Base-by-base conservation (phyloP, 345 rosid genomes). In the Camelina hispida region DNA sequence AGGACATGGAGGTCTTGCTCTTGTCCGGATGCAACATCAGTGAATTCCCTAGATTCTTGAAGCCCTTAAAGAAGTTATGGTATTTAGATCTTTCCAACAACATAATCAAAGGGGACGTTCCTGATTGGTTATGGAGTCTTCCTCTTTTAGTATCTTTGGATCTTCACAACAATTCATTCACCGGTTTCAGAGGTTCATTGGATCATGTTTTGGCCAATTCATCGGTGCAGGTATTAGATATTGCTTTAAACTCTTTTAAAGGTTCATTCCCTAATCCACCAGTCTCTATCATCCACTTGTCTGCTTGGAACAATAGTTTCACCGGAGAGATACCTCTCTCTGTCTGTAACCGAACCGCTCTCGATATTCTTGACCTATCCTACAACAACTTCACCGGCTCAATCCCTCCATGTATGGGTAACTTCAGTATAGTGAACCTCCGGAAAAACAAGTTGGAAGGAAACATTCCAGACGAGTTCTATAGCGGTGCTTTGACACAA, bases 301-400 rank as follows among this genome's bases (percentile, higher is more conserved):
- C 79, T 50, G 73, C 37, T 13, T 60, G 73, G 73, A 75, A 75
- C 79, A 75, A 75, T 10, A 75, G 79, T 30, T 75, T 75, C 62
- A 68, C 73, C 0, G 79, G 79, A 51, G 20, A 68, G 1, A 75
- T 68, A 7, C 73, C 79, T 67, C 47, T 60, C 14, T 75, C 73
- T 52, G 54, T 14, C 1, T 75, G 79, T 59, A 75, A 75, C 79
- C 17, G 79, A 40, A 59, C 62, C 9, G 15, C 11, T 40, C 62
- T 75, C 5, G 18, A 50, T 9, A 12, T 68, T 68, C 32, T 75
- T 68, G 79, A 75, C 68, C 68, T 75, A 4, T 67, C 73, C 5
- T 75, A 75, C 43, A 75, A 75, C 73, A 61, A 61, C 25, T 75
- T 75, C 47, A 68, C 55, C 4, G 73, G 79, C 18, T 6, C 16